phyloP scores from a whole-genome alignment of 2,329 filamentous ascomycete species.

The Aspergillus fischeri region DNA sequence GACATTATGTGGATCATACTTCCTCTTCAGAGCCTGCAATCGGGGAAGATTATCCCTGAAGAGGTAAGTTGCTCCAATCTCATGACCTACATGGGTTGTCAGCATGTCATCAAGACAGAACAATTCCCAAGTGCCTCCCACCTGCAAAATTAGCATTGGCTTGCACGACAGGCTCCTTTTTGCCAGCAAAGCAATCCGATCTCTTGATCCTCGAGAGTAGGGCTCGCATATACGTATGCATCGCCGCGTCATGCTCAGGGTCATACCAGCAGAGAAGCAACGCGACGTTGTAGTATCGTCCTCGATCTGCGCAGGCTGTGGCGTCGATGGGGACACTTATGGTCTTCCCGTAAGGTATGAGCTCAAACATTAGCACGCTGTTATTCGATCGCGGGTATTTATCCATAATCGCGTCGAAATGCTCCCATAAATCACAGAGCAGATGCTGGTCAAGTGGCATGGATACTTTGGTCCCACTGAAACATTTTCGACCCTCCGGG shows the following conservation, averaged over 20 bases:
- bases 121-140: neutral
- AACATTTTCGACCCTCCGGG: conserved; percentile 6
- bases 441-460: neutral
- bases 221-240: neutral
- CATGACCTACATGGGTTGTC: conserved; percentile 1
- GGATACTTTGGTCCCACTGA: conserved; percentile 2
- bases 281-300: conserved; percentile 4
- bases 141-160: conserved; percentile 8
- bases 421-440: neutral
- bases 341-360: conserved; percentile 3
- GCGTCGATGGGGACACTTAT: conserved; percentile 5
- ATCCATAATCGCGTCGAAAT: conserved; percentile 3
- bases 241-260: neutral
- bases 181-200: neutral
- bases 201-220: conserved; percentile 1
- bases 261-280: conserved; percentile 8
- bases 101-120: neutral
- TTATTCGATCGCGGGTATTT: neutral
- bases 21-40: conserved; percentile 5
- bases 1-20: conserved; percentile 6
- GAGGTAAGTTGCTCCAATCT: neutral
- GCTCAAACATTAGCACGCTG: conserved; percentile 8
- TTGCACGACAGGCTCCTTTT: neutral
- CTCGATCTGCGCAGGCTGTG: conserved; percentile 7
- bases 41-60: conserved; percentile 4